Base-by-base conservation (phyloP, 441 rosid species). In the Bruguiera hainesii region DNA sequence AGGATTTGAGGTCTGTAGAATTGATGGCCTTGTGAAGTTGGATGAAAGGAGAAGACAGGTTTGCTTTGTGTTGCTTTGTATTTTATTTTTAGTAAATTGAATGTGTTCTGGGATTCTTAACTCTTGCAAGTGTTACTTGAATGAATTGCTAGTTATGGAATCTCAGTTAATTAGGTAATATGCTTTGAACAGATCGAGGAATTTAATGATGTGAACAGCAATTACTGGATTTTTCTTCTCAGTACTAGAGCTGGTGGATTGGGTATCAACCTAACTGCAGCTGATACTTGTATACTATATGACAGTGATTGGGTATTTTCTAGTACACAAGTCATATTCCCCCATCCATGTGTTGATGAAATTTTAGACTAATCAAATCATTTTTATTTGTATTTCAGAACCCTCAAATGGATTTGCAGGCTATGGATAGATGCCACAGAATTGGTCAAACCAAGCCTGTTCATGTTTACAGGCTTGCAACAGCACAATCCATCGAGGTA, bases 401-500 rank as follows among this genome's bases (percentile, higher is more conserved):
- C 68, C 99, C 99, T 51, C 98, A 96, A 83, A 87, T 90, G 94
- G 99, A 92, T 81, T 82, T 93, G 72, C 98, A 96, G 83, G 99
- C 99, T 71, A 96, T 96, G 99, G 99, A 96, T 76, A 82, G 98
- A 79, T 96, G 99, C 83, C 99, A 96, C 66, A 86, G 99, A 78
- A 93, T 96, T 52, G 98, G 99, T 33, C 98, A 95, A 81, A 95
- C 97, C 21, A 95, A 95, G 77, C 97, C 99, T 60, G 99, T 95
- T 79, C 98, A 95, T 80, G 98, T 95, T 72, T 95, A 92, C 78
- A 85, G 99, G 81, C 98, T 95, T 72, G 85, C 91, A 23, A 87
- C 99, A 0, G 96, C 96, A 50, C 97, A 86, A 74, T 95, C 99
- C 15, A 73, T 95, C 30, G 99, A 95, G 93, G 99, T 95, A 80